Conservation (phyloP, 2,329 filamentous ascomycete species). For the Paraphaeosphaeria minitans region DNA sequence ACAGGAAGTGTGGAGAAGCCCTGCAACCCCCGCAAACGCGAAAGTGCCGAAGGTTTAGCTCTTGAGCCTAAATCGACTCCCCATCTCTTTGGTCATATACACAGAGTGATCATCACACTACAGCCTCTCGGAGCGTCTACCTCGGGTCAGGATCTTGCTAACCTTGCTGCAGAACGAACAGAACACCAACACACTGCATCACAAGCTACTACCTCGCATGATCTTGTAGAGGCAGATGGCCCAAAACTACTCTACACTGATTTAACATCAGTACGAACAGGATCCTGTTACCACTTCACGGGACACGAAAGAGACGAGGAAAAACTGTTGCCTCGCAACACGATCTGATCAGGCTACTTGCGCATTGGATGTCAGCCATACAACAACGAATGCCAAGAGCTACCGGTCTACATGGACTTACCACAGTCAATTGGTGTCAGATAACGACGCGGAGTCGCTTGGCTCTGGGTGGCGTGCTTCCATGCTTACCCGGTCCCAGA, state of each 20-base stretch:
- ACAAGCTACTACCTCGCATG: background rate
- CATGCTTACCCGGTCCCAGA: conserved; percentile 22
- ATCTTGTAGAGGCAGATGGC: background rate
- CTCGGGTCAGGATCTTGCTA: background rate
- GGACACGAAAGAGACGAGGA: background rate
- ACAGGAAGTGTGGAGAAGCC: conserved; percentile 21
- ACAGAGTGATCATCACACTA: conserved; percentile 5
- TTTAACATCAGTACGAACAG: background rate
- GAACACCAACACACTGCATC: conserved; percentile 1
- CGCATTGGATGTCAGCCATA: background rate
- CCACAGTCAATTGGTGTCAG: background rate
- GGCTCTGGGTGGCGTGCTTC: conserved; percentile 15
- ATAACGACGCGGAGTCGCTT: background rate
- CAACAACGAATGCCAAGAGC: background rate
- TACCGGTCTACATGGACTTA: background rate
- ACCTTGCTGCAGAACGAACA: background rate
- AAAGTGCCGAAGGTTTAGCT: conserved; percentile 6
- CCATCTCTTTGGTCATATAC: conserved; percentile 14
- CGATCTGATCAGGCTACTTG: background rate
- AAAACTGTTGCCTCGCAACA: background rate
- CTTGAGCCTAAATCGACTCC: conserved; percentile 21
- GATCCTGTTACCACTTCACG: background rate
- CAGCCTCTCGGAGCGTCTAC: background rate
- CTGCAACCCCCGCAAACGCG: conserved; percentile 18
- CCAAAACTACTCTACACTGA: conserved; percentile 7